Percentiles rank a stretch among this genome's conserved stretches.
Evolutionary conservation across 1,139 yeast species (phyloP).

Genomic region (Hyphopichia pseudoburtonii): DNA sequence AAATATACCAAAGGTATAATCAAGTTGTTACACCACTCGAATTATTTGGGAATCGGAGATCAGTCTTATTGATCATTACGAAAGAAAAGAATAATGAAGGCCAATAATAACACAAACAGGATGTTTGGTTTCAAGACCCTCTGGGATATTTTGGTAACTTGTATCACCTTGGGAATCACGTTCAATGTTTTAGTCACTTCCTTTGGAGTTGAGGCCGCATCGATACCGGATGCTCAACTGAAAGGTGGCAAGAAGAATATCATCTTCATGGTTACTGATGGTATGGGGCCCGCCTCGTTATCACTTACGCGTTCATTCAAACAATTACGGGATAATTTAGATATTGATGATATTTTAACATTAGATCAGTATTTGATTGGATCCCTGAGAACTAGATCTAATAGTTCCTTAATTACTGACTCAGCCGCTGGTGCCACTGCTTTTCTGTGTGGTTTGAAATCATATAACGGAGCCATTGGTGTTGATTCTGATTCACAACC

Average conservation of each 20-base stretch:
- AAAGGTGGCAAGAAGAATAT: slow-evolving; percentile 58
- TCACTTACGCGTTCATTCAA: slow-evolving; percentile 71
- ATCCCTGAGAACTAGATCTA: slow-evolving; percentile 73
- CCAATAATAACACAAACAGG: not conserved
- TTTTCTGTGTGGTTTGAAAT: slow-evolving; percentile 72
- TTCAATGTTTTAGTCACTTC: not conserved
- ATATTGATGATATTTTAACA: slow-evolving; percentile 51
- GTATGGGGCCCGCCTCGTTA: slow-evolving; percentile 86
- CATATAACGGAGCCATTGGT: slow-evolving; percentile 84
- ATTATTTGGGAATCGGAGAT: no score
- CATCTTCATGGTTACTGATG: slow-evolving; percentile 86
- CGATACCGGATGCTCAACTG: slow-evolving; percentile 10
- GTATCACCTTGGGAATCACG: not conserved
- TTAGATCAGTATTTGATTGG: slow-evolving; percentile 74
- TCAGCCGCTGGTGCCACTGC: slow-evolving; percentile 97
- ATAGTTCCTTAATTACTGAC: slow-evolving; percentile 73
- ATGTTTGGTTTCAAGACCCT: not conserved
- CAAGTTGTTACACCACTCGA: not conserved
- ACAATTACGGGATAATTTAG: slow-evolving; percentile 54
- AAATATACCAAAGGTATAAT: no score
- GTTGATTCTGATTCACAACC: slow-evolving; percentile 62
- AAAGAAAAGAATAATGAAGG: no score
- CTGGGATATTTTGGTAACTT: not conserved
- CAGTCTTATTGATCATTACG: no score
- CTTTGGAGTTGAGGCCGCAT: not conserved